Conservation (phyloP, 2,329 filamentous ascomycete genomes). For the Aspergillus spinulosporus region DNA sequence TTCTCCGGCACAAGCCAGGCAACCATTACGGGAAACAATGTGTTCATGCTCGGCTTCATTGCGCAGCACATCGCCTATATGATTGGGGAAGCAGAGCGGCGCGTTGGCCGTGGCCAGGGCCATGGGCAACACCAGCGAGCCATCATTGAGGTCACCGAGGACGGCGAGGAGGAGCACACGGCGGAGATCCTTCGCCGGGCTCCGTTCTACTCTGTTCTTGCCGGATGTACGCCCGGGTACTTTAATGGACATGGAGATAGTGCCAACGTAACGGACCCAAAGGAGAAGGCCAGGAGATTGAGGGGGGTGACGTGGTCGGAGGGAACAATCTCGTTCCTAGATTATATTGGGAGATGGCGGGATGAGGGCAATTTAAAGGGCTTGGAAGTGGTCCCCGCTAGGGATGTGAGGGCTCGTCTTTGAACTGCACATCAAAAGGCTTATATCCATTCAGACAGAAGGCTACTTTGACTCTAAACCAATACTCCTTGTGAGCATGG, state of each 20-base stretch:
- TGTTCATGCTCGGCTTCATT: not conserved
- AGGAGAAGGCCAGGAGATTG: not conserved
- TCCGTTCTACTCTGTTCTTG: not conserved
- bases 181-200: not conserved
- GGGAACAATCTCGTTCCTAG: not conserved
- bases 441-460: too few species aligned
- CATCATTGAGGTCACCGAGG: not conserved
- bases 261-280: not conserved
- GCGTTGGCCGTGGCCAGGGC: not conserved
- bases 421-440: too few species aligned
- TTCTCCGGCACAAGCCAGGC: constrained; percentile 2
- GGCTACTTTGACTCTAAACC: too few species aligned
- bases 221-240: constrained; percentile 1
- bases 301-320: not conserved
- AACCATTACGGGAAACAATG: not conserved
- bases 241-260: not conserved
- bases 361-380: not conserved
- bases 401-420: too few species aligned
- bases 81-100: not conserved
- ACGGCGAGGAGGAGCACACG: not conserved
- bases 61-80: not conserved
- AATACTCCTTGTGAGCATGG: too few species aligned
- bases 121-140: not conserved
- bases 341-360: not conserved
- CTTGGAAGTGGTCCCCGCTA: too few species aligned